A percentile compares a stretch with the other conserved stretches of the same genome.
These are phyloP conservation scores for Lachancea lanzarotensis DNA, from an alignment of 805 yeast species.

Conservation along the genomic window DNA sequence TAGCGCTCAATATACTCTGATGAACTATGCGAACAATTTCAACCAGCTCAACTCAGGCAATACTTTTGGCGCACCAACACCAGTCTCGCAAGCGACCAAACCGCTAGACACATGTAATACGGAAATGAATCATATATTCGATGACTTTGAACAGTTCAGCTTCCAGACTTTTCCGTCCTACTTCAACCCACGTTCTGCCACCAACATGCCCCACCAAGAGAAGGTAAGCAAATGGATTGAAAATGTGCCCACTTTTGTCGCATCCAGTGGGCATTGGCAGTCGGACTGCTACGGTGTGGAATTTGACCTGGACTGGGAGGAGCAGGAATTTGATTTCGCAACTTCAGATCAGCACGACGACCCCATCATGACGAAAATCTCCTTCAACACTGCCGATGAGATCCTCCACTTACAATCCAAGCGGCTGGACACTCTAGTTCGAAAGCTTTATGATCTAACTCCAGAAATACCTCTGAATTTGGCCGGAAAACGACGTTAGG, in stretches of 20 bases:
- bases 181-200: conserved; percentile 57
- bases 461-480: conserved; percentile 5
- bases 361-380: neutral
- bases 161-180: conserved; percentile 35
- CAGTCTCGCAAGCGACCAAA: neutral
- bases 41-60: neutral
- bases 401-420: conserved; percentile 21
- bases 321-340: conserved; percentile 25
- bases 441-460: conserved; percentile 16
- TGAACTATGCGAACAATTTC: conserved; percentile 13
- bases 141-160: conserved; percentile 6
- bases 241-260: conserved; percentile 43
- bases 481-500: neutral
- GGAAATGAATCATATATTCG: conserved; percentile 5
- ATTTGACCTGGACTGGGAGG: conserved; percentile 30
- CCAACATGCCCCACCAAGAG: conserved; percentile 59
- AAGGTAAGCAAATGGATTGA: conserved; percentile 62
- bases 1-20: conserved; percentile 17
- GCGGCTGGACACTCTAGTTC: conserved; percentile 22
- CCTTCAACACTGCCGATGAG: conserved; percentile 18
- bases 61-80: neutral
- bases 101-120: neutral
- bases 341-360: conserved; percentile 2
- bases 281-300: conserved; percentile 21
- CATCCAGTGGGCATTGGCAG: conserved; percentile 15